Base-by-base conservation (phyloP, 106 monocot species). In the Dioscorea zingiberensis region DNA sequence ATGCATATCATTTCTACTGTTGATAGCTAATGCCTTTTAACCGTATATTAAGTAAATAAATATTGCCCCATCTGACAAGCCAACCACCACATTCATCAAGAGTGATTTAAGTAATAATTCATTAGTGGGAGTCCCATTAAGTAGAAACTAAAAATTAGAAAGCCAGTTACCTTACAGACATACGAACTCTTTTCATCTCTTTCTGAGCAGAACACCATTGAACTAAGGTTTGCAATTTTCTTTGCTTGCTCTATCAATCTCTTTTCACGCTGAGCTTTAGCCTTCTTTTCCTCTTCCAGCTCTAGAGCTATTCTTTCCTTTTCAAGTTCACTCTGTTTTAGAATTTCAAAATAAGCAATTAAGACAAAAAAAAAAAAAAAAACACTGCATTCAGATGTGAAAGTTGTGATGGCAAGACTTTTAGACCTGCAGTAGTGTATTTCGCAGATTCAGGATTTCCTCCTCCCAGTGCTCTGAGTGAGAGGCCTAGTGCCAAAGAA, bases 261-360 rank as follows among this genome's bases (percentile, higher is more conserved):
- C 71, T 58, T 85, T 45, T 93, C 98, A 58, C 88, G 78, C 16
- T 78, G 62, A 66, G 84, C 98, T 76, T 91, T 92, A 23, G 80
- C 93, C 80, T 89, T 98, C 82, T 87, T 98, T 78, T 98, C 98
- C 77, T 87, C 93, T 75, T 98, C 88, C 62, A 98, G 64, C 83
- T 98, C 93, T 58, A 98, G 77, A 60, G 79, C 81, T 63, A 98
- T 98, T 59, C 98, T 86, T 80, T 98, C 98, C 62, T 93, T 98
- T 67, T 93, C 98, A 38, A 93, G 69, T 78, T 89, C 98, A 80
- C 98, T 98, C 93, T 97, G 44, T 53, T 22, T 63, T 0, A 59
- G 23, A 45, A 8, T 22, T 18, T 44, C 13, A 63, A 45, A 25
- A 60, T 60, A 21, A 2, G 8, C 18, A 30, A n/a, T 17, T 0